Evolutionary conservation across 2,329 filamentous ascomycete genomes (phyloP), one percentile per base, ranked within the genome.

Genomic region (Penicillium sp.): DNA sequence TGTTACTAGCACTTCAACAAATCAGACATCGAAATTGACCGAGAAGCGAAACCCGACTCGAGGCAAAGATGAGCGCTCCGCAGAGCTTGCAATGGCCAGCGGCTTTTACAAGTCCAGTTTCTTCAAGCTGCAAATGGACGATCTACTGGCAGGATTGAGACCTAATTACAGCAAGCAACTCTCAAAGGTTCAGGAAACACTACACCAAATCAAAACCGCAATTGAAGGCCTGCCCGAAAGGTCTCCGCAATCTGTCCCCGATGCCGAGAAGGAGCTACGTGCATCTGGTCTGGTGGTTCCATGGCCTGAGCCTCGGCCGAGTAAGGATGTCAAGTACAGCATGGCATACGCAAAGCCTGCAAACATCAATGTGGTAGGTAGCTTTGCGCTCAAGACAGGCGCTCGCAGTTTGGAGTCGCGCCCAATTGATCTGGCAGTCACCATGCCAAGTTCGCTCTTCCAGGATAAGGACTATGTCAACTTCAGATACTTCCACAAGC

Each of bases 381-480:
- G 92, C 75, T 93, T 95, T 77, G 84, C 89, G 11, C 80, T 90
- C 50, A 88, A 85, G 72, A 92, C 87, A 2, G 88, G 91, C 75
- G 79, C 86, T 57, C 89, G 88, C 67, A 80, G 81, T 27, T 64
- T 75, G 76, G 48, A 74, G 72, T 59, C 60, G 27, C 76, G 87
- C 27, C 80, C 83, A 16, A 81, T 97, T 58, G 93, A 97, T 73
- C 84, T 97, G 82, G 86, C 93, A 6, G 85, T 96, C 16, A 89
- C 89, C 47, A 95, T 99, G 86, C 93, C 94, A 5, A 66, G 79
- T 56, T 77, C 83, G 1, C 76, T 96, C 13, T 92, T 97, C 68
- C 91, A 96, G 69, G 90, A 95, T 44, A 97, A 97, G 76, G 94
- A 99, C 75, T 97, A 93, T 72, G 82, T 92, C 49, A 92, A 96